Evolutionary conservation across 2,329 filamentous ascomycete genomes (phyloP).

Genomic region (Monilinia laxa): DNA sequence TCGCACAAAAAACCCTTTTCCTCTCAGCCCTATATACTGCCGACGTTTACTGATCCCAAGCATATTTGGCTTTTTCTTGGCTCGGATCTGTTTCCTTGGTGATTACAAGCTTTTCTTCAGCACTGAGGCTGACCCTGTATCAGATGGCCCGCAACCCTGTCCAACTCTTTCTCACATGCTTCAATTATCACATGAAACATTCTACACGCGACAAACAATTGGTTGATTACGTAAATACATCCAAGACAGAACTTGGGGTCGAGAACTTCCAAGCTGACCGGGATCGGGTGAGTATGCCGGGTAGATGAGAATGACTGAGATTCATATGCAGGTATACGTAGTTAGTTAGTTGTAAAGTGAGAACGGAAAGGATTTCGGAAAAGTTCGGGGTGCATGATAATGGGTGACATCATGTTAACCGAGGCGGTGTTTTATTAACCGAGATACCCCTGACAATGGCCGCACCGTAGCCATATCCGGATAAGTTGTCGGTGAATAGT

Average conservation of each 20-base stretch:
- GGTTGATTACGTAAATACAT: background rate
- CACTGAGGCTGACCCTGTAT: background rate
- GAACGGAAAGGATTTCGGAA: background rate
- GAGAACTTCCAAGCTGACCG: background rate
- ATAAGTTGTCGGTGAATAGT: background rate
- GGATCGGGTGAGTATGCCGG: background rate
- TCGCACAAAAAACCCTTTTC: background rate
- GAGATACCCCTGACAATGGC: background rate
- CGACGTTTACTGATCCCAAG: background rate
- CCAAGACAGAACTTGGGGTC: constrained; percentile 5
- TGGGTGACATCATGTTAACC: background rate
- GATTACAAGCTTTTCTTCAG: background rate
- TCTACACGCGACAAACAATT: background rate
- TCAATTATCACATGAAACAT: background rate
- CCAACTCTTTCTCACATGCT: no score
- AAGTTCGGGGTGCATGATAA: background rate
- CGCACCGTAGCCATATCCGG: background rate
- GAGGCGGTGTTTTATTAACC: background rate
- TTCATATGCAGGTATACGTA: constrained; percentile 5
- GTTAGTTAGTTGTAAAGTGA: background rate
- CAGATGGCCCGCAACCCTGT: background rate
- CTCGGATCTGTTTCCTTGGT: background rate
- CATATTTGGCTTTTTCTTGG: background rate
- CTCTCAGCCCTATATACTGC: background rate
- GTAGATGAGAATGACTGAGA: background rate